phyloP scores from a whole-genome alignment of 2,329 filamentous ascomycete species.

The Calonectria henricotiae region DNA sequence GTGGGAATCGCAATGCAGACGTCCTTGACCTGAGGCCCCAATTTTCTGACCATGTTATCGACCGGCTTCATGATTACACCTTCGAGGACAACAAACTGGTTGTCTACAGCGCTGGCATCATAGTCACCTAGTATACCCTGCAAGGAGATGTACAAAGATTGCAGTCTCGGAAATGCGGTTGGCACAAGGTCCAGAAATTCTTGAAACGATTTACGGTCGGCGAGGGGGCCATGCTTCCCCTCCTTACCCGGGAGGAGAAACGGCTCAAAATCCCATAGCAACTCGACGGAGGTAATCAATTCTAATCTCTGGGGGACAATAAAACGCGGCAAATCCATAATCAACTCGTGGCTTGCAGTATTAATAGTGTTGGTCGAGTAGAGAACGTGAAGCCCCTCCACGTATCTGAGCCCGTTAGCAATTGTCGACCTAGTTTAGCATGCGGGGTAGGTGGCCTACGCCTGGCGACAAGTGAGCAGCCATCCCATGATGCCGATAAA shows the following conservation, averaged over 20 bases:
- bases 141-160: conserved; percentile 43
- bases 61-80: conserved; percentile 35
- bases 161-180: conserved; percentile 37
- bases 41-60: conserved; percentile 45
- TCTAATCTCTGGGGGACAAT: conserved; percentile 47
- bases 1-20: conserved; percentile 49
- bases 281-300: conserved; percentile 47
- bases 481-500: conserved; percentile 54
- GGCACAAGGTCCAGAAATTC: conserved; percentile 43
- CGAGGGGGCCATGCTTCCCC: background rate
- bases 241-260: conserved; percentile 27
- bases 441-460: conserved; percentile 42
- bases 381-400: conserved; percentile 53
- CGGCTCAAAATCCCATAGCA: conserved; percentile 48
- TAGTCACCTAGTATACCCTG: conserved; percentile 28
- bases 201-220: conserved; percentile 35
- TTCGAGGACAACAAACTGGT: background rate
- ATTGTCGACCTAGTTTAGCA: background rate
- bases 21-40: conserved; percentile 40
- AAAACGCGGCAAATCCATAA: conserved; percentile 40
- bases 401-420: conserved; percentile 44
- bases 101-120: background rate
- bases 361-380: conserved; percentile 54
- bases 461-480: conserved; percentile 54
- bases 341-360: conserved; percentile 44